Evolutionary conservation across 1,139 yeast genomes (phyloP), one percentile per base, ranked within the genome.

Genomic region (Zygotorulaspora mrakii): DNA sequence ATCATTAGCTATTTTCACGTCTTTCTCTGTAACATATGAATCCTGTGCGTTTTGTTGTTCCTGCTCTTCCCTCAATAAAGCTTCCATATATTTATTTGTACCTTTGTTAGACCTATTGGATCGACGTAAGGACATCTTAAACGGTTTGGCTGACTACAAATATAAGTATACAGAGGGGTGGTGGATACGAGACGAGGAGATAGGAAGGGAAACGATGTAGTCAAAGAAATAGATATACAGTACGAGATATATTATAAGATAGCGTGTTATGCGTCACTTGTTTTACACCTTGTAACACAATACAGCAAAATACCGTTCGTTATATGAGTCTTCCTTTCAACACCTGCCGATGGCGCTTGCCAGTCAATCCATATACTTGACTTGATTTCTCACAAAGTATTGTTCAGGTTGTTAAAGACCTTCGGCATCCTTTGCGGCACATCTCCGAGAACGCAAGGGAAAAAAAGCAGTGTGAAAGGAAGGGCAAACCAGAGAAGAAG

Each of bases 31-130:
- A 14, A 17, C 37, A 18, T 28, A 27, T 22, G 55, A 70, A 11
- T 64, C 66, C 13, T 34, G 44, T 13, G 39, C 41, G 14, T 33
- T 48, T 14, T 35, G 39, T 14, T 31, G 25, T 11, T 36, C 41
- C 24, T 42, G 41, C 33, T 54, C 57, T 7, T 52, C 53, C 24
- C 41, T 37, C 41, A 47, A 17, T 26, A 53, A 32, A 8, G 42
- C 35, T 21, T 51, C 49, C 30, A 52, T 31, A 37, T 55, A 50
- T 36, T 46, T 54, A 33, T 53, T 56, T 17, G 42, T 46, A 14
- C 61, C 61, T 33, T 55, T 56, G 23, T 45, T 55, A 23, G 54
- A 38, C 35, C 61, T 53, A 11, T 46, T 33, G 10, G 61, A 56
- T 18, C 44, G 42, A 35, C 61, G 50, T 16, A 46, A 39, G 23